A percentile compares a stretch with the other conserved stretches of the same genome.
Conservation (phyloP, 768 basidiomycete species). For the Leccinum olivaceopallidum region DNA sequence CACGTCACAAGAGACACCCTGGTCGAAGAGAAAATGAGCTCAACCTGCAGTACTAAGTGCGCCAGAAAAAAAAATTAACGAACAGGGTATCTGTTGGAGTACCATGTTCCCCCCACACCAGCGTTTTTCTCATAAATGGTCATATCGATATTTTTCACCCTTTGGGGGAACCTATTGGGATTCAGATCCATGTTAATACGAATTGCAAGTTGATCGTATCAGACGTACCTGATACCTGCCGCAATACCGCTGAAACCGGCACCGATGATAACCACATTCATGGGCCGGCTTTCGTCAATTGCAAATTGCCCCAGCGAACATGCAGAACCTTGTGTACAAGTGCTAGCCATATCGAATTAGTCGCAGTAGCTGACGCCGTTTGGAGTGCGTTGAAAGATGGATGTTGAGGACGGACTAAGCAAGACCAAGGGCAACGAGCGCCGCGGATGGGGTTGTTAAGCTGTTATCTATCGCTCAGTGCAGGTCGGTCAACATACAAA, state of each 20-base stretch:
- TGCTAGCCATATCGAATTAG: background rate
- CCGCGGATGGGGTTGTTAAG: background rate
- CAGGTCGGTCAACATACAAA: background rate
- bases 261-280: constrained; percentile 57
- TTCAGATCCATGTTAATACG: background rate
- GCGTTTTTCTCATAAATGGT: constrained; percentile 59
- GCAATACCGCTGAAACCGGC: constrained; percentile 62
- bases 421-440: too few species aligned
- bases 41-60: background rate
- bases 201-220: constrained; percentile 4
- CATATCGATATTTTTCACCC: constrained; percentile 52
- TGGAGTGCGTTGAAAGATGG: background rate
- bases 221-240: constrained; percentile 50
- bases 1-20: constrained; percentile 64
- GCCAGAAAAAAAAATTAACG: constrained; percentile 18
- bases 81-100: constrained; percentile 52
- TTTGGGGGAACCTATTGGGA: constrained; percentile 47
- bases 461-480: background rate
- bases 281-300: constrained; percentile 53
- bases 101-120: constrained; percentile 68
- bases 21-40: background rate
- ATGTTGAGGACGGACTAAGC: background rate
- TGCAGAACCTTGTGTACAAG: too few species aligned
- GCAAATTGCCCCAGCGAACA: constrained; percentile 41
- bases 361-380: background rate